These are phyloP conservation scores for Neurospora sp. DNA, from an alignment of 495 filamentous ascomycete genomes.

Conservation along the genomic window DNA sequence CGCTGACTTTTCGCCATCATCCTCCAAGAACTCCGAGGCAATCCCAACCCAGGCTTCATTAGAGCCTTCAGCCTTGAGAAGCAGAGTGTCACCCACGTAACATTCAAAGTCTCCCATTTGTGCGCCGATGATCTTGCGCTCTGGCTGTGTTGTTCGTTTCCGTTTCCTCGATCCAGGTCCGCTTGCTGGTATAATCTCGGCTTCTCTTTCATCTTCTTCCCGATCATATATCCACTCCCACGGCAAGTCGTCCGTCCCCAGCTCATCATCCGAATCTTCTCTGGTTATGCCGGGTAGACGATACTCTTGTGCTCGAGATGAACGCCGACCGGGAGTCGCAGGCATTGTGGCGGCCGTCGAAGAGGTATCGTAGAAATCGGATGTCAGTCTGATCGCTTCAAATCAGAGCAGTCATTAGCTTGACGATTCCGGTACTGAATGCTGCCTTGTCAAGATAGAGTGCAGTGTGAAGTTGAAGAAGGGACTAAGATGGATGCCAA, in stretches of 20 bases:
- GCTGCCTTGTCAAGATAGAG: too few relatives aligned
- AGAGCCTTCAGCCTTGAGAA: slow-evolving; percentile 70
- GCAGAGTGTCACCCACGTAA: slow-evolving; percentile 66
- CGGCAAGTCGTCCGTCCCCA: slow-evolving; percentile 71
- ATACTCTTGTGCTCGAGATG: not conserved
- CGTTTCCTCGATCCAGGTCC: slow-evolving; percentile 20
- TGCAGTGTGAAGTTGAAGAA: too few relatives aligned
- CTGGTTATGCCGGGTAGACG: slow-evolving; percentile 44
- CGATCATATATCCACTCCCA: slow-evolving; percentile 85
- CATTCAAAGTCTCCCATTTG: slow-evolving; percentile 80
- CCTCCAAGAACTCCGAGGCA: slow-evolving; percentile 64
- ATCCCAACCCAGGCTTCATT: slow-evolving; percentile 87
- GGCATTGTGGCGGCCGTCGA: not conserved
- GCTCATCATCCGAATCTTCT: slow-evolving; percentile 88
- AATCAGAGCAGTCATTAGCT: too few relatives aligned
- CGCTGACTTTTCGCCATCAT: slow-evolving; percentile 55
- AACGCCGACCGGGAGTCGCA: not conserved
- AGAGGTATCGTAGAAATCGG: not conserved
- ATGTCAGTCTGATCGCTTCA: not conserved
- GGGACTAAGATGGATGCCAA: not conserved
- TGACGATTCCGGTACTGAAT: too few relatives aligned
- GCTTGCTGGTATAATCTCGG: slow-evolving; percentile 12
- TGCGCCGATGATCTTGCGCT: slow-evolving; percentile 60
- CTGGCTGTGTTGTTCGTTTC: slow-evolving; percentile 20
- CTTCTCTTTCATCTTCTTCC: slow-evolving; percentile 7